A percentile compares a stretch with the other conserved stretches of the same genome.
Evolutionary conservation across 306 rosid species (phyloP).

Genomic region (Vigna nakashimae): DNA sequence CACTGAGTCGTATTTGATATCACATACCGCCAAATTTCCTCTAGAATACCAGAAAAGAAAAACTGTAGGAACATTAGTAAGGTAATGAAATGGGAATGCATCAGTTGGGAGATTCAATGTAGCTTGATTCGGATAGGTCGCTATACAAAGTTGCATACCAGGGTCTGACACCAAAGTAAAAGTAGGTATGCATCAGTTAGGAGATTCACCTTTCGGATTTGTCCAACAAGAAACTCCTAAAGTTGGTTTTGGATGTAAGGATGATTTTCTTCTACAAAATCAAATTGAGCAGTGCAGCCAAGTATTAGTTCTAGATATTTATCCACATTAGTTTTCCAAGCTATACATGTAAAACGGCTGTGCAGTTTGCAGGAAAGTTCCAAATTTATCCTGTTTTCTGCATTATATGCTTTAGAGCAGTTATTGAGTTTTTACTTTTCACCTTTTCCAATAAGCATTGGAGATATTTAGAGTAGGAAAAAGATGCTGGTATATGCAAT

Average conservation of each 20-base stretch:
- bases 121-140: background rate
- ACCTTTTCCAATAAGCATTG: background rate
- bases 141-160: background rate
- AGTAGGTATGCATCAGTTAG: background rate
- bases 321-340: background rate
- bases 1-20: too few relatives aligned
- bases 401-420: conserved; percentile 1
- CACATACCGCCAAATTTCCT: background rate
- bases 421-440: background rate
- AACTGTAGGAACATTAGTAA: background rate
- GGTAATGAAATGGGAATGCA: background rate
- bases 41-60: conserved; percentile 8
- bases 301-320: background rate
- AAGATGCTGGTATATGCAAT: conserved; percentile 18
- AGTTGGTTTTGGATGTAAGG: conserved; percentile 25
- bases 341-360: background rate
- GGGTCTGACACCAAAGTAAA: background rate
- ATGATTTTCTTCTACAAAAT: conserved; percentile 23
- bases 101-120: background rate
- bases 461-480: conserved; percentile 29
- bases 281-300: background rate
- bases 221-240: background rate
- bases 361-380: background rate
- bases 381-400: background rate
- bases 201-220: conserved; percentile 14